Evolutionary conservation across 768 basidiomycete genomes (phyloP).

Genomic region (Mycena indigotica): DNA sequence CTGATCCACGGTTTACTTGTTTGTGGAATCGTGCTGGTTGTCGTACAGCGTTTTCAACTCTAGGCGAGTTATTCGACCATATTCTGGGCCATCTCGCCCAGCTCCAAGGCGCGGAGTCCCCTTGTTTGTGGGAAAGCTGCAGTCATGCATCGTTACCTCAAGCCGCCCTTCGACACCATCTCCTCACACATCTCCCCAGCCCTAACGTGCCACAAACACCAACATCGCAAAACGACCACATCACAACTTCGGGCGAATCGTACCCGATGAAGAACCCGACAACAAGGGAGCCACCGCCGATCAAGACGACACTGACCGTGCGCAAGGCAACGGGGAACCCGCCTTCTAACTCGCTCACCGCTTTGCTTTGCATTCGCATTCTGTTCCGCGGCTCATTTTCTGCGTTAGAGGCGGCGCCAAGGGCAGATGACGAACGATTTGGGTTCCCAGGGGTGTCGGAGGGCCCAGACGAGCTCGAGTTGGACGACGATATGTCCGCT

Average conservation of each 20-base stretch:
- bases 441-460: conserved; percentile 86
- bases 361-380: conserved; percentile 80
- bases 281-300: conserved; percentile 66
- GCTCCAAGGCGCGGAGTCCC: conserved; percentile 43
- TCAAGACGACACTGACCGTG: conserved; percentile 63
- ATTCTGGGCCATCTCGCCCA: conserved; percentile 59
- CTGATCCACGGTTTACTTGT: conserved; percentile 68
- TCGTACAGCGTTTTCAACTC: conserved; percentile 47
- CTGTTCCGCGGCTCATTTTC: conserved; percentile 82
- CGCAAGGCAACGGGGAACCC: conserved; percentile 62
- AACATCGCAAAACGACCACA: conserved; percentile 71
- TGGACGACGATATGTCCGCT: conserved; percentile 51
- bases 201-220: conserved; percentile 57
- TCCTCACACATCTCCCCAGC: conserved; percentile 76
- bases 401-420: conserved; percentile 64
- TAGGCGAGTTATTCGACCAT: conserved; percentile 75
- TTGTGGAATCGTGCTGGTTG: conserved; percentile 68
- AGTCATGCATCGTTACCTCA: conserved; percentile 47
- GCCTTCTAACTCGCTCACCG: conserved; percentile 74
- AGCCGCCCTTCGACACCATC: conserved; percentile 60
- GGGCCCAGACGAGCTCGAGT: conserved; percentile 70
- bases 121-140: conserved; percentile 79
- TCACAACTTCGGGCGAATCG: conserved; percentile 65
- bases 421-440: conserved; percentile 82
- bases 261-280: conserved; percentile 69